Percentiles rank a stretch among this genome's conserved stretches.
These are phyloP conservation scores for Sarocladiaceae sp. DNA, from an alignment of 2,329 filamentous ascomycete genomes.

Conservation along the genomic window DNA sequence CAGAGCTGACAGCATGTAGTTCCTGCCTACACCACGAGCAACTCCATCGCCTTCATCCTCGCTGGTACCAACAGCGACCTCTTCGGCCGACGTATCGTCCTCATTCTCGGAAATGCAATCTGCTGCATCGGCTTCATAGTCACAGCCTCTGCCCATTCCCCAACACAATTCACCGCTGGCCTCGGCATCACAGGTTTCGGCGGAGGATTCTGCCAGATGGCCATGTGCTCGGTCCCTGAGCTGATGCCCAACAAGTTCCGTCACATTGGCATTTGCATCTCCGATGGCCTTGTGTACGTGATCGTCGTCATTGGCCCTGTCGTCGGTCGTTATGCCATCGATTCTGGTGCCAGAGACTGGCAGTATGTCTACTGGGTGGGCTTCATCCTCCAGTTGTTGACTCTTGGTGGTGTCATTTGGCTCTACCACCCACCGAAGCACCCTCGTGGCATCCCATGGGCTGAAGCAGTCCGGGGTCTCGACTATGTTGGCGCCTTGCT, in stretches of 20 bases:
- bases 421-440: slow-evolving; percentile 26
- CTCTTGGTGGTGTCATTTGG: slow-evolving; percentile 35
- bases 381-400: slow-evolving; percentile 36
- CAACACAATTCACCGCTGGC: slow-evolving; percentile 29
- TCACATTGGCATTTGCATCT: slow-evolving; percentile 35
- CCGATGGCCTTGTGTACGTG: slow-evolving; percentile 34
- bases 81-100: slow-evolving; percentile 32
- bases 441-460: slow-evolving; percentile 28
- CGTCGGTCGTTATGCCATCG: slow-evolving; percentile 35
- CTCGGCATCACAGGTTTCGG: slow-evolving; percentile 36
- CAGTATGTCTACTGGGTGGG: slow-evolving; percentile 39
- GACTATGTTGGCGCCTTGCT: slow-evolving; percentile 34
- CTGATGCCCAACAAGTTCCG: slow-evolving; percentile 45
- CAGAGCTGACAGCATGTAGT: slow-evolving; percentile 15
- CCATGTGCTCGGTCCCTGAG: slow-evolving; percentile 40
- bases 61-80: slow-evolving; percentile 40
- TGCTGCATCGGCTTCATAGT: slow-evolving; percentile 30
- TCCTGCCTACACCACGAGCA: slow-evolving; percentile 31
- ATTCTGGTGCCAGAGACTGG: slow-evolving; percentile 29
- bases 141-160: slow-evolving; percentile 25
- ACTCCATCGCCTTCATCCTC: slow-evolving; percentile 35
- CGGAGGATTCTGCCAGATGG: slow-evolving; percentile 37
- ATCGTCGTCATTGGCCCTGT: slow-evolving; percentile 41
- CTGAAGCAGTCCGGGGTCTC: slow-evolving; percentile 28
- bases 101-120: slow-evolving; percentile 22